Evolutionary conservation across 768 basidiomycete species (phyloP).

Genomic region (Mrakia gelida): DNA sequence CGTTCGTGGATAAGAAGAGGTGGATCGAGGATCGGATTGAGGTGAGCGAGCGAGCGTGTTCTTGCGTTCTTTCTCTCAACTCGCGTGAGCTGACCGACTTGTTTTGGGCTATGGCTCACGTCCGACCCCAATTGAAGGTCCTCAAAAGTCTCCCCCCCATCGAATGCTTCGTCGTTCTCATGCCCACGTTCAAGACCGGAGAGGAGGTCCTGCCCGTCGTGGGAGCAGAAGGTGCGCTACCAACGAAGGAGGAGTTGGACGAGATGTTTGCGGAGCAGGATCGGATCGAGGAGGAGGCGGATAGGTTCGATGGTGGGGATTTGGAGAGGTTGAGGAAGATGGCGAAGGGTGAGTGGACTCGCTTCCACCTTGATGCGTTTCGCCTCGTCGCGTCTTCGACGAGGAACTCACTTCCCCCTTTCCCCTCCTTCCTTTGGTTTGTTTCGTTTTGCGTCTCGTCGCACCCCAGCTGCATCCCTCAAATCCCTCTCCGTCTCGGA

Average conservation of each 20-base stretch:
- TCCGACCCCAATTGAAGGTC: neutral
- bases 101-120: neutral
- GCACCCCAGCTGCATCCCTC: constrained; percentile 30
- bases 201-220: neutral
- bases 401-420: neutral
- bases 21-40: constrained; percentile 31
- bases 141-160: constrained; percentile 4
- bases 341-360: constrained; percentile 33
- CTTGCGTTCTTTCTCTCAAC: neutral
- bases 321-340: constrained; percentile 25
- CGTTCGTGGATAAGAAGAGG: constrained; percentile 30
- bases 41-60: neutral
- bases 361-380: too few relatives aligned
- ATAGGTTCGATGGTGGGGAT: constrained; percentile 26
- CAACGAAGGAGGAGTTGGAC: constrained; percentile 18
- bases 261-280: constrained; percentile 26
- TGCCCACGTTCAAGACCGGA: neutral
- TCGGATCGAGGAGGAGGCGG: constrained; percentile 31
- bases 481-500: constrained; percentile 26
- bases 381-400: neutral
- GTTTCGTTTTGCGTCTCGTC: too few relatives aligned
- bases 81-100: neutral
- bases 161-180: constrained; percentile 21
- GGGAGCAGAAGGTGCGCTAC: neutral
- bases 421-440: neutral